Percentiles rank a stretch among this genome's conserved stretches.
Conservation (phyloP, 495 filamentous ascomycete species). For the Sabuloglossum arenarium region DNA sequence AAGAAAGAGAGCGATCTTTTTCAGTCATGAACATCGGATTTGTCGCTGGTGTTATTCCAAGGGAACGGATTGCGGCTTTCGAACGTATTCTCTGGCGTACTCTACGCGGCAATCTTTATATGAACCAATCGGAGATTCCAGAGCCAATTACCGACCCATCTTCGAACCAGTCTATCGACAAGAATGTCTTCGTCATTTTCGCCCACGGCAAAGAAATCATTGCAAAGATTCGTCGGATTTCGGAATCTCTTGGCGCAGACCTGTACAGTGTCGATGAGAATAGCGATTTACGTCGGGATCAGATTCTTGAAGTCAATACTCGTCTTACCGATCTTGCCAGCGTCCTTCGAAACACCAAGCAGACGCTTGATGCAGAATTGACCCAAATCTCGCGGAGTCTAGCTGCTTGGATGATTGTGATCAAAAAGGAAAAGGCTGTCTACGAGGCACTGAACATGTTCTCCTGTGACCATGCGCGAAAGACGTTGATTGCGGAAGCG, state of each 20-base stretch:
- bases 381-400: slow-evolving; percentile 78
- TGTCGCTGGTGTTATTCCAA: slow-evolving; percentile 89
- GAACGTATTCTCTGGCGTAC: slow-evolving; percentile 96
- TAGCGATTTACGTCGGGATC: slow-evolving; percentile 75
- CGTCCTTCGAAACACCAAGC: slow-evolving; percentile 89
- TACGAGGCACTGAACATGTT: slow-evolving; percentile 91
- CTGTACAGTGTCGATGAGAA: slow-evolving; percentile 96
- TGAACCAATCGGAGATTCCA: slow-evolving; percentile 97
- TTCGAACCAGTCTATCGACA: slow-evolving; percentile 76
- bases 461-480: slow-evolving; percentile 86
- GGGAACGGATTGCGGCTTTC: slow-evolving; percentile 83
- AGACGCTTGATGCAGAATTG: slow-evolving; percentile 80
- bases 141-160: slow-evolving; percentile 83
- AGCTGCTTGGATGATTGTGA: slow-evolving; percentile 85
- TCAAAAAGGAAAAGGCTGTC: slow-evolving; percentile 97
- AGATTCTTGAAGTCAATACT: slow-evolving; percentile 91
- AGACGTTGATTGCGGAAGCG: slow-evolving; percentile 91
- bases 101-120: slow-evolving; percentile 92
- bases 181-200: slow-evolving; percentile 99
- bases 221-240: slow-evolving; percentile 96
- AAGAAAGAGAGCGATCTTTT: slow-evolving; percentile 60
- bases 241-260: slow-evolving; percentile 86
- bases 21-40: slow-evolving; percentile 98
- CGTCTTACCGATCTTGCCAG: slow-evolving; percentile 74
- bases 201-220: slow-evolving; percentile 96